These are phyloP conservation scores for Hygrophoropsis aurantiaca DNA, from an alignment of 768 basidiomycete genomes.

Conservation along the genomic window DNA sequence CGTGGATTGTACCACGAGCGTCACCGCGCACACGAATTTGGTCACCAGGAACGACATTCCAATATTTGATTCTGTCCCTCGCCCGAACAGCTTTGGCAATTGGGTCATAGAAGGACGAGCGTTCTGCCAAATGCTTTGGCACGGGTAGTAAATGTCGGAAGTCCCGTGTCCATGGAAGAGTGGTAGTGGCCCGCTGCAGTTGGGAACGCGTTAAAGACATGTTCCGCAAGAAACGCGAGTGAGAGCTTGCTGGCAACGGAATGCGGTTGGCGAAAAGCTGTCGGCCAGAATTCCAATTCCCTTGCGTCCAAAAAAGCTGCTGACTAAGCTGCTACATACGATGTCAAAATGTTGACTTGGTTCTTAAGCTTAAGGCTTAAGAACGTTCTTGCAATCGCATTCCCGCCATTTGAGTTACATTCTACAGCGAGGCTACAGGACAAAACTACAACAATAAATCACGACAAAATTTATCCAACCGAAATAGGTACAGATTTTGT, in stretches of 20 bases:
- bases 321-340: no score
- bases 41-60: conserved; percentile 89
- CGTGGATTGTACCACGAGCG: conserved; percentile 54
- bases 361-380: no score
- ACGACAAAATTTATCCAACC: conserved; percentile 17
- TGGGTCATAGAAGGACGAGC: conserved; percentile 41
- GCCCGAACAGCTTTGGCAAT: conserved; percentile 54
- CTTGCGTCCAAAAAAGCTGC: no score
- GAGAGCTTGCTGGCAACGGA: no score
- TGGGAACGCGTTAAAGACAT: conserved; percentile 35
- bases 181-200: conserved; percentile 49
- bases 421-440: no score
- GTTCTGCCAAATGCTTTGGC: conserved; percentile 53
- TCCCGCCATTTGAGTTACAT: no score
- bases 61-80: conserved; percentile 75
- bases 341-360: no score
- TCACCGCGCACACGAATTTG: conserved; percentile 71
- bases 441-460: no score
- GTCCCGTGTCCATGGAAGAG: conserved; percentile 57
- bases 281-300: no score
- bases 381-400: no score
- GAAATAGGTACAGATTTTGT: conserved; percentile 21
- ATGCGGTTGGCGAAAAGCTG: no score
- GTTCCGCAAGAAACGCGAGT: neutral
- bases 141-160: conserved; percentile 65